A percentile compares a stretch with the other conserved stretches of the same genome.
phyloP scores from a whole-genome alignment of 2,329 filamentous ascomycete species.

The Coniochaeta pulveracea region DNA sequence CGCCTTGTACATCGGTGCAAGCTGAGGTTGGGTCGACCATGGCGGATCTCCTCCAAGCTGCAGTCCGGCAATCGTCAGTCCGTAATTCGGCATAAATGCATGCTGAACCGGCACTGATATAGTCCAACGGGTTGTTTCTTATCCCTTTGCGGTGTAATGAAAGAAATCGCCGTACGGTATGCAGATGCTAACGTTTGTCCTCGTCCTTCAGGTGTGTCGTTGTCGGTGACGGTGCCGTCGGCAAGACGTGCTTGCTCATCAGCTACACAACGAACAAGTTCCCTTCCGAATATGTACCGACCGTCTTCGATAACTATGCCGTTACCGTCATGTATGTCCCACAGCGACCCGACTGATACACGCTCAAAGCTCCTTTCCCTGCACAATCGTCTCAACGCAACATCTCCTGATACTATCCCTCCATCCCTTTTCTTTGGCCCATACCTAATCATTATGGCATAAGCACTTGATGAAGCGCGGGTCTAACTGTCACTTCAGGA shows the following conservation, averaged over 20 bases:
- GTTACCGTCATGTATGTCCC: conserved; percentile 93
- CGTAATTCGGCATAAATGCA: too few species aligned
- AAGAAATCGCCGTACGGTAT: too few species aligned
- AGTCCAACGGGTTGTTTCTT: too few species aligned
- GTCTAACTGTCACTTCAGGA: conserved; percentile 45
- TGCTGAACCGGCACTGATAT: too few species aligned
- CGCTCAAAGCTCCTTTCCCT: conserved; percentile 4
- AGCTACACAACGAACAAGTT: conserved; percentile 99
- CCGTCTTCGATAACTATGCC: conserved; percentile 99
- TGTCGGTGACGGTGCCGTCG: conserved; percentile 97
- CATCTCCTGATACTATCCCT: too few species aligned
- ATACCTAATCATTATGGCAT: too few species aligned
- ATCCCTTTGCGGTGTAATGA: too few species aligned
- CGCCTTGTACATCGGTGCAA: background rate
- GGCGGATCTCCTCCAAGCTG: conserved; percentile 1
- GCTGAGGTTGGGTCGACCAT: background rate
- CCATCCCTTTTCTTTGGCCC: too few species aligned
- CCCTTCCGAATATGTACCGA: conserved; percentile 98
- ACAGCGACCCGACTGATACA: background rate
- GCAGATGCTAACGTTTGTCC: conserved; percentile 1
- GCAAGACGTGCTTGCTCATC: conserved; percentile 98
- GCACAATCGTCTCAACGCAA: too few species aligned
- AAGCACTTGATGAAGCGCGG: too few species aligned
- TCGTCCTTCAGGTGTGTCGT: conserved; percentile 73
- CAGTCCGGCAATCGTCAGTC: too few species aligned